phyloP scores from a whole-genome alignment of 768 basidiomycete genomes.

The Lactarius pseudohatsudake region DNA sequence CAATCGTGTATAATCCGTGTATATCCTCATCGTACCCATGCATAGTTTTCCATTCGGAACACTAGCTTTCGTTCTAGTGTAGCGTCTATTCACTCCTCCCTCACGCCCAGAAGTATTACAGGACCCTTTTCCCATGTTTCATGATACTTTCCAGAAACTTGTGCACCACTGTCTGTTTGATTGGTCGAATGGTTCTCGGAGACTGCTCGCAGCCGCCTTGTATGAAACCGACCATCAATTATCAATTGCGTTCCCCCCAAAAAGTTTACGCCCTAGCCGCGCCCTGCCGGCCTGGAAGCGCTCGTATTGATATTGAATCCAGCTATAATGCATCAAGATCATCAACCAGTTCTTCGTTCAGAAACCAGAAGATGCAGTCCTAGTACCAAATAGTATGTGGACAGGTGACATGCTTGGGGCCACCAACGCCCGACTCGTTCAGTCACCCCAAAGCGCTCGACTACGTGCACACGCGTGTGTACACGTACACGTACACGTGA shows the following conservation, averaged over 20 bases:
- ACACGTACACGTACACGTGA: background rate
- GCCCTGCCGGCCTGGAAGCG: background rate
- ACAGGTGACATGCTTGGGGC: background rate
- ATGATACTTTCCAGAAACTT: background rate
- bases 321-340: background rate
- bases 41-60: background rate
- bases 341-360: background rate
- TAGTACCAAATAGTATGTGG: background rate
- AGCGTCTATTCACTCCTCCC: background rate
- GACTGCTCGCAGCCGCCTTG: background rate
- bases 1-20: constrained; percentile 10
- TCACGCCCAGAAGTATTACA: background rate
- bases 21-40: constrained; percentile 5
- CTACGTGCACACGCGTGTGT: background rate
- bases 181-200: background rate
- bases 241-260: background rate
- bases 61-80: constrained; percentile 1
- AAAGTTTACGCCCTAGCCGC: background rate
- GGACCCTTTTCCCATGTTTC: background rate
- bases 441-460: background rate
- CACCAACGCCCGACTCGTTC: background rate
- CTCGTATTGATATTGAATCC: background rate
- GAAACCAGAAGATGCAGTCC: background rate
- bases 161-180: background rate
- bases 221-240: background rate